These are phyloP conservation scores for Reticulascus tulasneorum DNA, from an alignment of 2,329 filamentous ascomycete species.

Conservation along the genomic window DNA sequence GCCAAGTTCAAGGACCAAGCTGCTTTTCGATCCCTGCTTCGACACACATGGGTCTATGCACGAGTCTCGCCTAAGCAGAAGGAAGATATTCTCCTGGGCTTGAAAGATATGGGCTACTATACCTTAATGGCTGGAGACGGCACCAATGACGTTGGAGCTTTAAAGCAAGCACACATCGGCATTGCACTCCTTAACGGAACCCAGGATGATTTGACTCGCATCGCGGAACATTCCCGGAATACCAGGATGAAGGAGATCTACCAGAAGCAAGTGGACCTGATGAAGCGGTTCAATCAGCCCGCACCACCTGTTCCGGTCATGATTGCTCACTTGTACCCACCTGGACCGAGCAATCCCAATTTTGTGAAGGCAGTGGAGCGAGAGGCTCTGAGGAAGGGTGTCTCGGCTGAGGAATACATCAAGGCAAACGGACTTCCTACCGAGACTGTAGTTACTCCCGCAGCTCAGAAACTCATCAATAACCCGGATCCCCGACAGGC, in stretches of 20 bases:
- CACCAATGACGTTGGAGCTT: slow-evolving; percentile 93
- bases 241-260: slow-evolving; percentile 99
- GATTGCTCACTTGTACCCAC: slow-evolving; percentile 92
- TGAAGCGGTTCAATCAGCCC: slow-evolving; percentile 93
- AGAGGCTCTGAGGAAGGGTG: slow-evolving; percentile 75
- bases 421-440: slow-evolving; percentile 48
- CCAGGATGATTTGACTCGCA: slow-evolving; percentile 82
- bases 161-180: slow-evolving; percentile 97
- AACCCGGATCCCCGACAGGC: slow-evolving; percentile 48
- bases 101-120: slow-evolving; percentile 96
- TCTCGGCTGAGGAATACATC: slow-evolving; percentile 55
- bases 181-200: slow-evolving; percentile 95
- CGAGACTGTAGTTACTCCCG: slow-evolving; percentile 64
- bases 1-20: slow-evolving; percentile 80
- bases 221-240: slow-evolving; percentile 88
- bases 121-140: slow-evolving; percentile 98
- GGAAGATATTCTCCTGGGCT: slow-evolving; percentile 93
- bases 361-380: slow-evolving; percentile 88
- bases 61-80: slow-evolving; percentile 98
- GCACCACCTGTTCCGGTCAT: slow-evolving; percentile 84
- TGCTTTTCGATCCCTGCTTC: slow-evolving; percentile 72
- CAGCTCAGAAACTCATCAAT: slow-evolving; percentile 56
- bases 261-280: slow-evolving; percentile 88
- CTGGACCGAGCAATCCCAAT: slow-evolving; percentile 87
- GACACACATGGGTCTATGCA: slow-evolving; percentile 95